Base-by-base conservation (phyloP, 331 rosid genomes). In the Cydonia oblonga region DNA sequence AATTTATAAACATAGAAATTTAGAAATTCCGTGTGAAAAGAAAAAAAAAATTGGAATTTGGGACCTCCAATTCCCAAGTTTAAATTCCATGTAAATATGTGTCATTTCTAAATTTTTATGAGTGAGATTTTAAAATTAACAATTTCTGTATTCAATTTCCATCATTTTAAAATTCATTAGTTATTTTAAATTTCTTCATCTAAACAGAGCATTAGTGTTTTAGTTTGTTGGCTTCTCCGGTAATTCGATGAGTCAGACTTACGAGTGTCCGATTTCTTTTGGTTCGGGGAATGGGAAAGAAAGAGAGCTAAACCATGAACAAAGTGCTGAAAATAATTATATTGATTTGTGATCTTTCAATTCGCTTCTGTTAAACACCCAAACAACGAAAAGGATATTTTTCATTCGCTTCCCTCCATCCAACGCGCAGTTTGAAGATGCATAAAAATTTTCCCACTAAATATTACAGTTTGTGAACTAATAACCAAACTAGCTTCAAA, bases 401-500 rank as follows among this genome's bases (percentile, higher is more conserved):
- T 19, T 3, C 66, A 8, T 62, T 62, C 42, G 9, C 66, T 62
- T 18, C 14, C 64, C 64, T 58, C 64, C 64, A 58, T 25, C 32
- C n/a, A 23, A 58, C 33, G 11, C n/a, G 35, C 20, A 29, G 24
- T 20, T 64, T 10, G 20, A 19, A 20, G 46, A 8, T 64, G 1
- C 51, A 32, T 32, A 10, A 33, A 33, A 64, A n/a, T 1, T 13
- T n/a, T 11, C 30, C 29, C 58, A 19, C 5, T 60, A 16, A 24
- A 72, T 42, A 62, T 25, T 60, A 72, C 68, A 60, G 40, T 42
- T 28, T 42, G 46, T 42, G 19, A n/a, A 26, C 29, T 68, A 24
- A 58, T 46, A 46, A 15, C 19, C 11, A 35, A 64, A 28, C 59
- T 60, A 33, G 24, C 53, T 68, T 85, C 87, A 91, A 69, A 95